Conservation (phyloP, 352 stramenopile genomes). For the Sclerospora graminicola region DNA sequence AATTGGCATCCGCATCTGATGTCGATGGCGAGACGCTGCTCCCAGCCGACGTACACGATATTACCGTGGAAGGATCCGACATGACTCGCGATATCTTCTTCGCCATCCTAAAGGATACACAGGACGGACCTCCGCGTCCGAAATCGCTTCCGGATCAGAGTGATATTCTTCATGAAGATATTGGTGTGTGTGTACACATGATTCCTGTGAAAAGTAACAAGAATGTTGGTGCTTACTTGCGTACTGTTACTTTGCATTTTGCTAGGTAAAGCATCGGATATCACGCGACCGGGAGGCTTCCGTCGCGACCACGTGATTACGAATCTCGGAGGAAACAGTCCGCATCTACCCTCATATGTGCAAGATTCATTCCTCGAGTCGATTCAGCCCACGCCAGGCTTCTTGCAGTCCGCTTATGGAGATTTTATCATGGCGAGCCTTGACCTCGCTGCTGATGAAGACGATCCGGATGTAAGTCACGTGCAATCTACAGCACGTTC, state of each 20-base stretch:
- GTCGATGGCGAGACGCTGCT: constrained; percentile 16
- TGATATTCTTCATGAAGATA: constrained; percentile 46
- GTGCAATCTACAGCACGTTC: background rate
- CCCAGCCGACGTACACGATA: constrained; percentile 36
- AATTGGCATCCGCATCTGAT: constrained; percentile 1
- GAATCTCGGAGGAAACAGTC: constrained; percentile 21
- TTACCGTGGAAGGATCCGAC: constrained; percentile 45
- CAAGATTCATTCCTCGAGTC: constrained; percentile 44
- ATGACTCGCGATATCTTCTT: constrained; percentile 66
- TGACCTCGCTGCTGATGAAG: constrained; percentile 34
- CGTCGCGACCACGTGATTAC: constrained; percentile 44
- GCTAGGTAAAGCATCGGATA: constrained; percentile 48
- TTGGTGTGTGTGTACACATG: constrained; percentile 12
- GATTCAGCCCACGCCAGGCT: constrained; percentile 23
- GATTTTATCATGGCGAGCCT: constrained; percentile 46
- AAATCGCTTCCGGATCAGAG: constrained; percentile 45
- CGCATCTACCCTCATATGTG: constrained; percentile 24
- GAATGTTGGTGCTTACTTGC: background rate
- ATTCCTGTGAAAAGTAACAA: background rate
- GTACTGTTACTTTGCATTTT: background rate
- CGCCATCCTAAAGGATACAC: constrained; percentile 42
- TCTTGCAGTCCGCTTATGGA: constrained; percentile 39
- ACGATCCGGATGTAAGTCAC: constrained; percentile 22
- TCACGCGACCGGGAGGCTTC: constrained; percentile 41
- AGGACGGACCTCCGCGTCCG: constrained; percentile 25